Conservation (phyloP, 257 asterid species). For the Solanum lycopersicoides region DNA sequence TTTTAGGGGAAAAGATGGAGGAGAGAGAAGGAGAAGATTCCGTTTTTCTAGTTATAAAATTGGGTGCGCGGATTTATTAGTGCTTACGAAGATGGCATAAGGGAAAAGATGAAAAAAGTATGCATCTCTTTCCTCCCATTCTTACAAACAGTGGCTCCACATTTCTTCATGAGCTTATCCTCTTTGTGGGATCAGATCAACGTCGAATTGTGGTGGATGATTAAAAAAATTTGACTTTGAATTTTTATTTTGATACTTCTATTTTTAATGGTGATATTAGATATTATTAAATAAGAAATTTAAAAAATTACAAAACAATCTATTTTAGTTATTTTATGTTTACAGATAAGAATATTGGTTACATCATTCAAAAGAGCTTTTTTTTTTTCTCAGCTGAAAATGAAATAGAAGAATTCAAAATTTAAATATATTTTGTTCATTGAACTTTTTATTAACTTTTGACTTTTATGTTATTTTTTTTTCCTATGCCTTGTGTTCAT, state of each 20-base stretch:
- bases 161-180: background rate
- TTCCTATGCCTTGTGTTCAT: background rate
- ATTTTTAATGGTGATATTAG: background rate
- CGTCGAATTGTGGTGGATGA: background rate
- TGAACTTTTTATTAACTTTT: background rate
- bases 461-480: background rate
- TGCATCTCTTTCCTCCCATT: background rate
- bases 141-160: background rate
- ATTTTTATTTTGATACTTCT: no score
- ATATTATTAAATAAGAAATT: background rate
- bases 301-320: background rate
- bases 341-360: background rate
- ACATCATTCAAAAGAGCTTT: background rate
- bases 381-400: background rate
- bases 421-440: background rate
- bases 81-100: slow-evolving; percentile 1
- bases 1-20: background rate
- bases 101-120: background rate
- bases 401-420: background rate
- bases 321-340: no score
- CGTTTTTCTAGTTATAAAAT: background rate
- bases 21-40: slow-evolving; percentile 2
- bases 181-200: background rate
- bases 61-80: background rate
- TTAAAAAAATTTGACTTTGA: background rate